Evolutionary conservation across 176 grass and related monocot genomes (phyloP).

Genomic region (Oropetium thomaeum): DNA sequence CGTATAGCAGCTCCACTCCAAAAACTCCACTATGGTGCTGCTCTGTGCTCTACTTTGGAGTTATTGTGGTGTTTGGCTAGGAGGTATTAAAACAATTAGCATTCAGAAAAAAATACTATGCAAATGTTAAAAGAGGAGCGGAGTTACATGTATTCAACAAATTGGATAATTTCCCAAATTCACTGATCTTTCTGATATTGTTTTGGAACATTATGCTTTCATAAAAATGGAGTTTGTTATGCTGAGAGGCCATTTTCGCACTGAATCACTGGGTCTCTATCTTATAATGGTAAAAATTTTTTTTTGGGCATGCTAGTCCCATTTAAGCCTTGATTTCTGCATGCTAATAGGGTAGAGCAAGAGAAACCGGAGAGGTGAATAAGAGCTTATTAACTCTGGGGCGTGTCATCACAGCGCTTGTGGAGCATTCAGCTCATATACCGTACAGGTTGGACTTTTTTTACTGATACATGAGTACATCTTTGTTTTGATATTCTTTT

Average conservation of each 20-base stretch:
- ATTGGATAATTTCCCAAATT: neutral
- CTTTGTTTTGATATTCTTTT: neutral
- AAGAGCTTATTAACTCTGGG: conserved; percentile 93
- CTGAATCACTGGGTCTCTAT: neutral
- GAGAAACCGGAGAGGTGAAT: conserved; percentile 87
- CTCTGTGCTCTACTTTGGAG: too few relatives aligned
- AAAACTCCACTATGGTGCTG: too few relatives aligned
- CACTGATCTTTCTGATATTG: neutral
- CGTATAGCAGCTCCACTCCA: too few relatives aligned
- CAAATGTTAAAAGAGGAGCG: neutral
- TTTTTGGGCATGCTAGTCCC: conserved; percentile 20
- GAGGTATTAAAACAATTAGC: too few relatives aligned
- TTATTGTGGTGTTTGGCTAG: too few relatives aligned
- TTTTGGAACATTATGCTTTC: neutral
- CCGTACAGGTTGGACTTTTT: conserved; percentile 68
- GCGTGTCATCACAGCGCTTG: conserved; percentile 82
- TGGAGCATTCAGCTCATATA: conserved; percentile 77
- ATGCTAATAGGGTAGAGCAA: conserved; percentile 74
- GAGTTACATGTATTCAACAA: neutral
- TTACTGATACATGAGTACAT: neutral
- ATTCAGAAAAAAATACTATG: neutral
- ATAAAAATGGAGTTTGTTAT: neutral
- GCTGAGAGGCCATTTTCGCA: neutral
- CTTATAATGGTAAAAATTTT: conserved; percentile 5
- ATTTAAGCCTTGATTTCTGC: conserved; percentile 38